A percentile compares a stretch with the other conserved stretches of the same genome.
Conservation (phyloP, 2,329 filamentous ascomycete species). For the Orbilia blumenaviensis region DNA sequence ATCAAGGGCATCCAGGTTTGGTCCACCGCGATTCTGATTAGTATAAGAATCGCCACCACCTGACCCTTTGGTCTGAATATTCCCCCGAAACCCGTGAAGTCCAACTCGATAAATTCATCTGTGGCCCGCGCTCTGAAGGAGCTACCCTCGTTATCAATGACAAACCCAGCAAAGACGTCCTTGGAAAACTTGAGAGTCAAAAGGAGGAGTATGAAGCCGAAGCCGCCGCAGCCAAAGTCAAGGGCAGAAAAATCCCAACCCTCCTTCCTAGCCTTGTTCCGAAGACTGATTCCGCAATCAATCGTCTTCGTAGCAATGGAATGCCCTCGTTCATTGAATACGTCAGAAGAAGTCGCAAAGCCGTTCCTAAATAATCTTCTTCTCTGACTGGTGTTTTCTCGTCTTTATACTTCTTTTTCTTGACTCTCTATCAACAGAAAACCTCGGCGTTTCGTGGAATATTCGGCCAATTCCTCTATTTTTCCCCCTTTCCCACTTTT, state of each 20-base stretch:
- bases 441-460: not conserved
- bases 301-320: not conserved
- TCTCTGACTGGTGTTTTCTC: not conserved
- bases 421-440: not conserved
- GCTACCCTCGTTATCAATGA: not conserved
- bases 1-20: constrained; percentile 33
- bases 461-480: not conserved
- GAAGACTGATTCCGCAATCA: constrained; percentile 7
- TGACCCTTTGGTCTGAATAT: constrained; percentile 27
- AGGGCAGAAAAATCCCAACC: not conserved
- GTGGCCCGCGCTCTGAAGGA: constrained; percentile 1
- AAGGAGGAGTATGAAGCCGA: constrained; percentile 13
- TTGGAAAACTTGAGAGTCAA: constrained; percentile 2
- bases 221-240: not conserved
- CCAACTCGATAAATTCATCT: constrained; percentile 17
- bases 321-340: not conserved
- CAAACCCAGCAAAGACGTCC: not conserved
- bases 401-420: not conserved
- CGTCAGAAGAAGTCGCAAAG: not conserved
- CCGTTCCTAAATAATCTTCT: not conserved
- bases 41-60: constrained; percentile 36
- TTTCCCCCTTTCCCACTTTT: not conserved
- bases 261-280: not conserved
- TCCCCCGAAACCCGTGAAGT: constrained; percentile 7
- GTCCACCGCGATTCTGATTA: constrained; percentile 51